Percentiles rank a stretch among this genome's conserved stretches.
These are phyloP conservation scores for Crithidia brevicula DNA, from an alignment of 208 protist species.

Conservation along the genomic window DNA sequence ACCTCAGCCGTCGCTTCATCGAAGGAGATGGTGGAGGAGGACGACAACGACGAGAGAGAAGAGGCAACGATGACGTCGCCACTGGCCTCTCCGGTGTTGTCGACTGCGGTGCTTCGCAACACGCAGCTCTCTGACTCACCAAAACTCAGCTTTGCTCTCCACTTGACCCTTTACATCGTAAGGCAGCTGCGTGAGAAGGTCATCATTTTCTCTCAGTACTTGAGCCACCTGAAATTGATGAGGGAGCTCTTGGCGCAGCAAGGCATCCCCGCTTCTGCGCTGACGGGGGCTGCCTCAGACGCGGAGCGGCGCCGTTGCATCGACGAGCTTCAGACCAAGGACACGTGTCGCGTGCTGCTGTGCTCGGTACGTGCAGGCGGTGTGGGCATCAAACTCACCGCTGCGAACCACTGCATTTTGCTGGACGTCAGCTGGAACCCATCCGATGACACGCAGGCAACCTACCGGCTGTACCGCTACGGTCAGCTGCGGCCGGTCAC, in stretches of 20 bases:
- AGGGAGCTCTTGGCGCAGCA: constrained; percentile 37
- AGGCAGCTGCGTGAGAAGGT: constrained; percentile 64
- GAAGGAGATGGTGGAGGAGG: background rate
- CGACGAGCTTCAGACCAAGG: constrained; percentile 61
- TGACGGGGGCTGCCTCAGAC: constrained; percentile 48
- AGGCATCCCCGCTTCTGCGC: constrained; percentile 28
- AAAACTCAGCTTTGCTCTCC: constrained; percentile 67
- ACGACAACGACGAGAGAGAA: constrained; percentile 29
- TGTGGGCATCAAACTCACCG: constrained; percentile 93
- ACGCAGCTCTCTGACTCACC: constrained; percentile 56
- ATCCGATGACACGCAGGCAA: constrained; percentile 90
- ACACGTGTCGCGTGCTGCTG: constrained; percentile 67
- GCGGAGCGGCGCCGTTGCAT: constrained; percentile 59
- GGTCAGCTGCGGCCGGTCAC: constrained; percentile 91
- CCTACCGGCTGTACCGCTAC: constrained; percentile 94
- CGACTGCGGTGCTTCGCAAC: constrained; percentile 1
- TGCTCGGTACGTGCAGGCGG: constrained; percentile 93
- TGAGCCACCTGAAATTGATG: constrained; percentile 63
- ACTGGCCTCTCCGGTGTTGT: constrained; percentile 5
- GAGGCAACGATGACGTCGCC: background rate
- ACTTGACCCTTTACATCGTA: constrained; percentile 59
- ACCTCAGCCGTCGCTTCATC: background rate
- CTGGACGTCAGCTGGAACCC: constrained; percentile 96
- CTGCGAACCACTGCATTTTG: constrained; percentile 94
- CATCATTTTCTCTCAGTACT: constrained; percentile 83